Percentiles rank a stretch among this genome's conserved stretches.
These are phyloP conservation scores for Tylopilus sp. DNA, from an alignment of 1,284 basidiomycete genomes.

Conservation along the genomic window DNA sequence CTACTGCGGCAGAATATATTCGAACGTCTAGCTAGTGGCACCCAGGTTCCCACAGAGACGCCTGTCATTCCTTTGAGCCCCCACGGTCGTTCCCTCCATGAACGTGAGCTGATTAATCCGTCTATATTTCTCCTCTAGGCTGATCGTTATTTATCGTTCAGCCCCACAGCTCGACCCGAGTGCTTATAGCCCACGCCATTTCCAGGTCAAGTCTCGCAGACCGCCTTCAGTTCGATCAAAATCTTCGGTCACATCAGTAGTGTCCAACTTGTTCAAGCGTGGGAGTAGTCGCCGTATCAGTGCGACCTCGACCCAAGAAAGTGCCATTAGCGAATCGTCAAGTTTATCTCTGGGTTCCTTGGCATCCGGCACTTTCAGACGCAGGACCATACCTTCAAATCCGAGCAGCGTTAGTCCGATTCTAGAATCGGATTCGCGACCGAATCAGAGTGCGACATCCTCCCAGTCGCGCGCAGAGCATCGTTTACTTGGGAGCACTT, in stretches of 20 bases:
- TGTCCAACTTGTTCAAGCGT: constrained; percentile 57
- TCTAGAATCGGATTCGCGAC: constrained; percentile 12
- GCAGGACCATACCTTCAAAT: constrained; percentile 29
- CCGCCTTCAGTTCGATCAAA: constrained; percentile 59
- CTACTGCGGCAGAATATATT: constrained; percentile 71
- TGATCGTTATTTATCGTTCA: constrained; percentile 12
- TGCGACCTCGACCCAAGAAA: constrained; percentile 36
- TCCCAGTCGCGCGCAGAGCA: constrained; percentile 18
- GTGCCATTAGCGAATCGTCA: constrained; percentile 34
- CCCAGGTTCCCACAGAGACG: constrained; percentile 53
- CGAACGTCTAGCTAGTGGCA: constrained; percentile 59
- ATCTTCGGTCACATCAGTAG: constrained; percentile 53
- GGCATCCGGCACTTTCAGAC: constrained; percentile 41
- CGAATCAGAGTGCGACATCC: constrained; percentile 2
- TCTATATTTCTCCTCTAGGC: neutral
- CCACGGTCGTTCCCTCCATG: constrained; percentile 18
- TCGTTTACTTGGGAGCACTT: constrained; percentile 20
- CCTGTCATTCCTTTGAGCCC: constrained; percentile 50
- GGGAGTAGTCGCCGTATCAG: constrained; percentile 43
- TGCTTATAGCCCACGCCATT: constrained; percentile 46
- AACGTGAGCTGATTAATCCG: constrained; percentile 8
- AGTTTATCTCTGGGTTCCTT: constrained; percentile 48
- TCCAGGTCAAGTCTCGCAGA: constrained; percentile 46
- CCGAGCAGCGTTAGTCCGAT: constrained; percentile 11
- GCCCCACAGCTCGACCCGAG: constrained; percentile 28